Evolutionary conservation across 345 rosid species (phyloP).

Genomic region (Eucalyptus tenuipes): DNA sequence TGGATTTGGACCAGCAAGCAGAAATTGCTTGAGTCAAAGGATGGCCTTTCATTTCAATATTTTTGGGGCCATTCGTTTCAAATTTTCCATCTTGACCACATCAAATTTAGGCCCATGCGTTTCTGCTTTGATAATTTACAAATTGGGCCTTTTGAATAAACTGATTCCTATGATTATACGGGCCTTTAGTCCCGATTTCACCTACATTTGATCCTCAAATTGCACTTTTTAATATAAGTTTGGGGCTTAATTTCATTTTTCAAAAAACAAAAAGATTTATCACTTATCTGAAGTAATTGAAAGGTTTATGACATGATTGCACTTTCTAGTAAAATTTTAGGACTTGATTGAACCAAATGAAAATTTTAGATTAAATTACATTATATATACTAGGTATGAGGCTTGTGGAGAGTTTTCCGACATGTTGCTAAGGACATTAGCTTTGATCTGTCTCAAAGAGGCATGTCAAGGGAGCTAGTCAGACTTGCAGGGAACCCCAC

Average conservation of each 20-base stretch:
- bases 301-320: not conserved
- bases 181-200: not conserved
- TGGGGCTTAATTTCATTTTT: not conserved
- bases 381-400: rapidly evolving
- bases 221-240: not conserved
- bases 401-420: not conserved
- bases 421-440: not conserved
- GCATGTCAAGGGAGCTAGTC: not conserved
- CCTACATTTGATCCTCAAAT: not conserved
- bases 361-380: not conserved
- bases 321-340: not conserved
- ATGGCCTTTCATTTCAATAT: not conserved
- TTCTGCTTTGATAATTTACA: not conserved
- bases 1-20: not conserved
- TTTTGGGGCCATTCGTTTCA: not conserved
- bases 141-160: not conserved
- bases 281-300: not conserved
- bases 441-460: not conserved
- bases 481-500: not conserved
- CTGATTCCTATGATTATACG: not conserved
- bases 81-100: not conserved
- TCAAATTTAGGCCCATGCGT: not conserved
- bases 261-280: not conserved
- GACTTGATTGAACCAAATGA: not conserved
- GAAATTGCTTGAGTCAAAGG: not conserved